phyloP scores from a whole-genome alignment of 345 rosid genomes.

The Eucalyptus tenuipes region DNA sequence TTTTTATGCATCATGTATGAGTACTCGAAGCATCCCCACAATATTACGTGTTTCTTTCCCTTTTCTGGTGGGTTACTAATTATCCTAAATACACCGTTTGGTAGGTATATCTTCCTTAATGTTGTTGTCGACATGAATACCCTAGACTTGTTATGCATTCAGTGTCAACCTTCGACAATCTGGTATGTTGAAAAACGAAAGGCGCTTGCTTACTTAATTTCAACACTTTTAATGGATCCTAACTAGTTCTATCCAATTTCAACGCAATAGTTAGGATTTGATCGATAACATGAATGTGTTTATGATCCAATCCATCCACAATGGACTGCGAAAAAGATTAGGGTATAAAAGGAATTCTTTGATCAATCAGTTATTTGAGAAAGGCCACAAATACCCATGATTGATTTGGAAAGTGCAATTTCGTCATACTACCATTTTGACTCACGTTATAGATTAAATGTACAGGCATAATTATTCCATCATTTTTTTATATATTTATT shows the following conservation, averaged over 20 bases:
- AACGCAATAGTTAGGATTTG: not conserved
- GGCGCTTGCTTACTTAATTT: not conserved
- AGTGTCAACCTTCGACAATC: not conserved
- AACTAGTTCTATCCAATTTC: not conserved
- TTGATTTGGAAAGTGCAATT: too few species aligned
- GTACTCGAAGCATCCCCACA: not conserved
- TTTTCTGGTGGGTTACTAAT: not conserved
- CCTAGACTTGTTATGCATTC: not conserved
- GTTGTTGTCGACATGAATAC: not conserved
- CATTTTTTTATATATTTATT: too few species aligned
- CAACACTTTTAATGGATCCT: not conserved
- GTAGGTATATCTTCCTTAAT: not conserved
- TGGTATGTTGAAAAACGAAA: not conserved
- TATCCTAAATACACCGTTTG: not conserved
- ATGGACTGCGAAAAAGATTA: not conserved
- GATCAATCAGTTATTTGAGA: too few species aligned
- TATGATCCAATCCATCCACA: not conserved
- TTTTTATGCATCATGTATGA: not conserved
- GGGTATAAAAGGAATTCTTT: not conserved
- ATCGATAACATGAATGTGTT: not conserved
- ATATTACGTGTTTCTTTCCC: not conserved
- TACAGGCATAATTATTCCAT: too few species aligned
- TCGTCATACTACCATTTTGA: too few species aligned
- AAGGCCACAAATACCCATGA: fast-evolving
- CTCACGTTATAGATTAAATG: too few species aligned